Base-by-base conservation (phyloP, 306 rosid species). In the Canavalia gladiata region DNA sequence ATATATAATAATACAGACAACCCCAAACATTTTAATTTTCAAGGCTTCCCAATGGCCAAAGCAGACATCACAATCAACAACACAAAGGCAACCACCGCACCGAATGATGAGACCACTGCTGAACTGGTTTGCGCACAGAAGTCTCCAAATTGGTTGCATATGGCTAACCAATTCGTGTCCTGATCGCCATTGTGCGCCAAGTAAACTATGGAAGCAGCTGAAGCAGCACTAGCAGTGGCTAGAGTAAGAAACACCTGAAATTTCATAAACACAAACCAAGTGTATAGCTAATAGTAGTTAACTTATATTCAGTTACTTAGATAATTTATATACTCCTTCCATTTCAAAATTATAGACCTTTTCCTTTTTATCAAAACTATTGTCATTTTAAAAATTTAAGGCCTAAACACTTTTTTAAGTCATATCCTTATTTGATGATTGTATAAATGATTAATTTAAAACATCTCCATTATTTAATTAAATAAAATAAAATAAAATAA, bases 171-270 rank as follows among this genome's bases (percentile, higher is more conserved):
- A 31, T 93, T 95, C 2, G 99, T 66, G 82, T 75, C 89, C 28
- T 91, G 73, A 55, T 93, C 89, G 1, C 99, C 99, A 30, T 88
- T 90, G 88, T 93, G 98, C 34, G 96, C 98, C 65, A 95, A 82
- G 86, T 90, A 95, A 25, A 93, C 98, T 59, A 91, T 86, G 28
- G 97, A 77, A 3, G 97, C 94, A 0, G 98, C 99, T 6, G 98
- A 87, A 3, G 92, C 90, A 9, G 74, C 97, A 43, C 94, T 85
- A 0, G 99, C 64, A 12, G 90, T 79, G 2, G 94, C 91, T n/a
- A 95, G 87, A 56, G 95, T 87, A 9, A 91, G 91, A 39, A 89
- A 89, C 77, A 90, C 94, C 87, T 86, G 49, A 59, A 35, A 70
- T 56, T 43, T 59, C 69, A 25, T 41, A 6, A 8, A 65, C 59